Evolutionary conservation across 2,329 filamentous ascomycete species (phyloP), one percentile per base, ranked within the genome.

Genomic region (Orbilia brochopaga): DNA sequence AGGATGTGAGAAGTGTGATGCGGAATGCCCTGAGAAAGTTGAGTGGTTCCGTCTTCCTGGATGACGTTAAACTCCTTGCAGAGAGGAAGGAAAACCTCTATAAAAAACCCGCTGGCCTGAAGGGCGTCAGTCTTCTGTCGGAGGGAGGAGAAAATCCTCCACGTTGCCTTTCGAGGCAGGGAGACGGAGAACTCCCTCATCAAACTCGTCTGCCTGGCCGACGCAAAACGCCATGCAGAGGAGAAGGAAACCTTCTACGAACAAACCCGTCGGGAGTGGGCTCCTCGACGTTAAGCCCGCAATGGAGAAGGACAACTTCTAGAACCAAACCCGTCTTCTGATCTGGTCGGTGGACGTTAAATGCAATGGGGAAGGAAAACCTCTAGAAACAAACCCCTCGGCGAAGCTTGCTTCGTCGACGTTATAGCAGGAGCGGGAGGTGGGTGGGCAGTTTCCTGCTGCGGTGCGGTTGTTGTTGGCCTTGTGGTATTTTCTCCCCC

Each of bases 331-430:
- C 50, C 23, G 23, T 40, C 55, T 21, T 59, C 42, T 17, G 27
- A 24, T 53, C 50, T 23, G 11, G 10, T 19, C 32, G 30, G 19
- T 32, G 37, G 6, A 24, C 42, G 55, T 59, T 42, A 42, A 59
- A 15, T 32, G 52, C 52, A 56, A 40, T 27, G 60, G 52, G n/a
- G 60, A 64, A 40, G 52, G 60, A 37, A 40, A 37, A 64, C 52
- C 21, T 58, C 53, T 58, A 65, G 11, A 58, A 65, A 52, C 54
- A 58, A 65, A 59, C 50, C 56, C 51, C 50, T 60, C 56, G n/a
- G 10, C 44, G 56, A 1, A n/a, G n/a, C n/a, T n/a, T n/a, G 15
- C 35, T n/a, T 30, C 24, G 30, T 35, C 27, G 56, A 51, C 56
- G 56, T 59, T 2, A 30, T 24, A 60, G 56, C 42, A 24, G 32